Base-by-base conservation (phyloP, 768 basidiomycete species). In the Boletellus ananas region DNA sequence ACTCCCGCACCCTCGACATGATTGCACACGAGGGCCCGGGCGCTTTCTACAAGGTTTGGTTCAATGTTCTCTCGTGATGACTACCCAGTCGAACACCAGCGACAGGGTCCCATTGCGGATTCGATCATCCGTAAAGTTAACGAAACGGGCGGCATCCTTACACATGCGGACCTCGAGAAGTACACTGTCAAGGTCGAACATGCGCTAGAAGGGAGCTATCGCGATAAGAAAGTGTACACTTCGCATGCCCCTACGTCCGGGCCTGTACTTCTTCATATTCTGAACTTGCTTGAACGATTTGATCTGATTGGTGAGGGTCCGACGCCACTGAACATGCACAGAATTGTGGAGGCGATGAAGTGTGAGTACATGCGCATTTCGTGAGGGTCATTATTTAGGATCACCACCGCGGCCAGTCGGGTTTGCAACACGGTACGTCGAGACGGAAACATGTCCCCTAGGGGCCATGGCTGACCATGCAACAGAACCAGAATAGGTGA, bases 231-330 rank as follows among this genome's bases (percentile, higher is more conserved):
- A 54, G 74, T 98, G 34, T 96, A 91, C 68, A 94, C 92, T 0
- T 78, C 87, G 0, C 80, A 84, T 59, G 85, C 91, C 12, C 96
- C 96, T 6, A 84, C 87, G 9, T 87, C 87, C 11, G 94, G 95
- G 6, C 85, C 90, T 75, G 90, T 89, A n/a, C 71, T 98, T 36
- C 70, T 96, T 35, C 87, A 92, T 63, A 87, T 97, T 78, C 72
- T 98, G n/a, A 96, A 97, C 63, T 65, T 94, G 17, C 70, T 95
- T 40, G 94, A 96, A 62, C 75, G 78, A n/a, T 97, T 79, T 60
- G 71, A 76, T 45, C 60, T 75, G 34, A 67, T 79, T 31, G 56
- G 76, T 16, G 70, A 72, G 21, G 81, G 81, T 39, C 67, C 74
- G 55, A 83, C 76, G n/a, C 74, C 76, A 1, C 64, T 91, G 14